Evolutionary conservation across 257 asterid genomes (phyloP).

Genomic region (Nicotiana paniculata): DNA sequence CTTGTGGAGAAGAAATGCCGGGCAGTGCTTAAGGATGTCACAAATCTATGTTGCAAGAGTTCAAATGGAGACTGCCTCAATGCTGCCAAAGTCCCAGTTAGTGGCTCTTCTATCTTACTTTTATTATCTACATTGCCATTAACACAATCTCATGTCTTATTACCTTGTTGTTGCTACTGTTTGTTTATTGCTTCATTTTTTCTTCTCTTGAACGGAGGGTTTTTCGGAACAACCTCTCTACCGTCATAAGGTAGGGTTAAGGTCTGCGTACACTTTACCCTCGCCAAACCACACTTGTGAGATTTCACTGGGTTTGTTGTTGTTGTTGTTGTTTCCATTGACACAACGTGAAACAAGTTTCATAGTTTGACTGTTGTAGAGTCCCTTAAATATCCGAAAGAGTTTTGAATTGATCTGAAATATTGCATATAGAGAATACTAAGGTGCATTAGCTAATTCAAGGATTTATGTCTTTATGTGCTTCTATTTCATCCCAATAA

Average conservation of each 20-base stretch:
- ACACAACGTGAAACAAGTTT: not conserved
- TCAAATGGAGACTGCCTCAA: constrained; percentile 37
- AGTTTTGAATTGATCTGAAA: not conserved
- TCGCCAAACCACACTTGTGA: no score
- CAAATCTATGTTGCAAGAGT: constrained; percentile 50
- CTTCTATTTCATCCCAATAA: not conserved
- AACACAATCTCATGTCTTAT: not conserved
- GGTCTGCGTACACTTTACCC: no score
- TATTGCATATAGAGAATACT: not conserved
- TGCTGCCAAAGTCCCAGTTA: constrained; percentile 52
- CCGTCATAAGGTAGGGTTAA: no score
- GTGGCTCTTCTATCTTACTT: not conserved
- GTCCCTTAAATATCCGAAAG: not conserved
- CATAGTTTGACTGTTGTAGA: not conserved
- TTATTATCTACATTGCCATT: not conserved
- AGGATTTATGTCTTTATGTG: not conserved
- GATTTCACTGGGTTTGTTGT: no score
- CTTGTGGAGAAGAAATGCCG: constrained; percentile 52
- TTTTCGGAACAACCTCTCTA: no score
- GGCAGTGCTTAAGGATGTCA: constrained; percentile 75
- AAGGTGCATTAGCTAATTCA: not conserved
- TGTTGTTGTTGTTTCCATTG: no score
- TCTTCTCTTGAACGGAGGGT: no score
- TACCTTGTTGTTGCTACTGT: no score
- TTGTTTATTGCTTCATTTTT: no score